Evolutionary conservation across 495 filamentous ascomycete genomes (phyloP), one percentile per base, ranked within the genome.

Genomic region (Viridothelium virens): DNA sequence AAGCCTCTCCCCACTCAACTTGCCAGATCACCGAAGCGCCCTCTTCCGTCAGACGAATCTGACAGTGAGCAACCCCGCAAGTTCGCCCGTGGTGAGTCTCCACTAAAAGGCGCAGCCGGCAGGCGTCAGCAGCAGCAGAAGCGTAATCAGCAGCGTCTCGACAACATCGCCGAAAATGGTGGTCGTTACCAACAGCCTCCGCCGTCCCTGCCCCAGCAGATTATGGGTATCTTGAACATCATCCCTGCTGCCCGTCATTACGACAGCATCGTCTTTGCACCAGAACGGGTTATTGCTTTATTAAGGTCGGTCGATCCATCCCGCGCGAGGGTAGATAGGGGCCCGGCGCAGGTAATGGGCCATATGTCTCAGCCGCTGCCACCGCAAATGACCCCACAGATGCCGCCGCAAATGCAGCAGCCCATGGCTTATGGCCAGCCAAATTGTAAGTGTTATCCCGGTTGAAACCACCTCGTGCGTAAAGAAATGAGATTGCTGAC

Each of bases 1-100:
- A 18, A 10, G 18, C 11, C 53, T 59, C 5, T 90, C 47, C 80
- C 83, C 1, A 85, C 89, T 50, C 89, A 86, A 25, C 86, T 89
- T n/a, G 88, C 97, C 68, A 83, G 97, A 61, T 96, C 91, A 0
- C 86, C 90, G 0, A 82, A 82, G 31, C 94, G 97, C 72, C 86
- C 87, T 72, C 82, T 91, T 11, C 82, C 89, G 9, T 66, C 76
- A 7, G 91, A 94, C 59, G 90, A 91, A 36, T 84, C 83, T 34
- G 91, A 93, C 44, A 81, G 78, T 67, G 91, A 93, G 53, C 67
- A 71, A 48, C 91, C 92, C 2, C 87, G 92, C 56, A 97, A 97
- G 73, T 77, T 93, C 63, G 79, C 81, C 61, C 87, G 94, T 31
- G 90, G 86, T 33, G 92, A 89, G 61, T 96, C 91, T 16, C 93